Conservation (phyloP, 2,329 filamentous ascomycete species). For the Ascochyta viciae-villosae region DNA sequence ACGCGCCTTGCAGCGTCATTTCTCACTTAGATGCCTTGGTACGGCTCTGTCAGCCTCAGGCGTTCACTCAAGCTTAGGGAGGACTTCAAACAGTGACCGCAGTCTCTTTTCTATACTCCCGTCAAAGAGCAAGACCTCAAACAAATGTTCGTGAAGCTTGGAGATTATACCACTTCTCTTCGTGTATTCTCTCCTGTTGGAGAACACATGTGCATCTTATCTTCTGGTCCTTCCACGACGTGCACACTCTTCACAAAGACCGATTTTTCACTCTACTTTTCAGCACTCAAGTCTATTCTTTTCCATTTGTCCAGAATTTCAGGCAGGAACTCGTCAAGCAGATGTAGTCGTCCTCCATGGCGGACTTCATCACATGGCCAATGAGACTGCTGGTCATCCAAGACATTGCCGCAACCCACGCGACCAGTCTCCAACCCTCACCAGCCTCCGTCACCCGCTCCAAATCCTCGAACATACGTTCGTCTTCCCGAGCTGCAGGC, state of each 20-base stretch:
- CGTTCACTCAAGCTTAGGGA: neutral
- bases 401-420: constrained; percentile 41
- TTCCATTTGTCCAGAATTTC: neutral
- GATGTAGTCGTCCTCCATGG: neutral
- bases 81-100: neutral
- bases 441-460: constrained; percentile 38
- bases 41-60: neutral
- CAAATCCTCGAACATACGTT: constrained; percentile 36
- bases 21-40: neutral
- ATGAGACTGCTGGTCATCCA: constrained; percentile 38
- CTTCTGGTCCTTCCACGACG: neutral
- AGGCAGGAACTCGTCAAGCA: neutral
- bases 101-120: neutral
- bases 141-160: too few species aligned
- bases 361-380: constrained; percentile 32
- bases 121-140: neutral
- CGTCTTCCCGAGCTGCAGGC: constrained; percentile 35
- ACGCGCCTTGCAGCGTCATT: neutral
- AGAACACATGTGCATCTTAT: too few species aligned
- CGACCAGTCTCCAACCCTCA: constrained; percentile 33
- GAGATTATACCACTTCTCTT: too few species aligned
- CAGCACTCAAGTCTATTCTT: neutral
- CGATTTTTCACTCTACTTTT: neutral
- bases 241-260: neutral
- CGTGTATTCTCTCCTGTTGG: too few species aligned